Evolutionary conservation across 192 early-diverging fungal species (phyloP), one percentile per base, ranked within the genome.

Genomic region (Podila horticola): DNA sequence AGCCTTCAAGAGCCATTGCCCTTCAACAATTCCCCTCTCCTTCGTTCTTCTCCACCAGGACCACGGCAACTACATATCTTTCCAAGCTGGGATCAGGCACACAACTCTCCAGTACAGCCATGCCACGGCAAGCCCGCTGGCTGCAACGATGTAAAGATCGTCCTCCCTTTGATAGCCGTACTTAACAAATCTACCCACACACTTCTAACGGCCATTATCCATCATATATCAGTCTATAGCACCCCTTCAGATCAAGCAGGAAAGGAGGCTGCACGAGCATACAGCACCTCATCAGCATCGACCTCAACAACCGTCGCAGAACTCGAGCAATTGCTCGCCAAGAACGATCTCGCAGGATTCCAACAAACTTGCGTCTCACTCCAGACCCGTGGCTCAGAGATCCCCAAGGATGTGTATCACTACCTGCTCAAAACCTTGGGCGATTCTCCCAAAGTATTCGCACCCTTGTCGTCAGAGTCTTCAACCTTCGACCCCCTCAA

Each of bases 391-490:
- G 48, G 24, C 28, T n/a, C 48, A 36, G 58, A 29, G 17, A 34
- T 59, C 4, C 34, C 70, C 15, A 81, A 81, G 51, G 67, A 73
- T 12, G 17, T 73, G 2, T 81, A 65, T 15, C 77, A 81, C 24
- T 73, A 69, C 36, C 36, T 69, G 33, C 29, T 81, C 22, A 73
- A 69, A 22, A 73, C 71, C 0, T 55, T 81, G 33, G 52, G 41
- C 4, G 77, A 81, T 10, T 34, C 63, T 3, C 77, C 77, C 24
- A 31, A 48, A 22, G 77, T 67, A 3, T 73, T 81, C 36, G 60
- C 77, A 22, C 26, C 77, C 1, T 19, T 74, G 2, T 57, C 72
- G 1, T n/a, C 65, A 17, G 13, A 29, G 3, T 29, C 30, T 20
- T 12, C 55, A 8, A 33, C 57, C 28, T 48, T 64, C 10, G 66